Base-by-base conservation (phyloP, 1,284 basidiomycete species). In the Trametes hirsuta region DNA sequence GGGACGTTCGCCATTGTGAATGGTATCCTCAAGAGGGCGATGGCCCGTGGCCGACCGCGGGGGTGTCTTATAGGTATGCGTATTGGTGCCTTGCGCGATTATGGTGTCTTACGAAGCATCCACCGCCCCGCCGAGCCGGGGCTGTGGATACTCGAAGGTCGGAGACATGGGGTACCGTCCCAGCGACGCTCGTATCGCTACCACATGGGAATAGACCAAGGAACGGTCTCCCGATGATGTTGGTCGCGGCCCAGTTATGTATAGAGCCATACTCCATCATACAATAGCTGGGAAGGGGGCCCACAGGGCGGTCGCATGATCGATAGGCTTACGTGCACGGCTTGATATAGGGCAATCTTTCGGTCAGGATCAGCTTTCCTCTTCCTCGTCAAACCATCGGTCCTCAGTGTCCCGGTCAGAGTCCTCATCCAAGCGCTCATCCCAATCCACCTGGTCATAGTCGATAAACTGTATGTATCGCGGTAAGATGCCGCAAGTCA, bases 361-460 rank as follows among this genome's bases (percentile, higher is more conserved):
- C 15, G 4, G 50, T n/a, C 15, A 5, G 50, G 42, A 25, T 64
- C 65, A 52, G 40, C 53, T 53, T 68, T 84, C 84, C 46, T 87
- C 86, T 61, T 88, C 86, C 14, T 87, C 84, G 55, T 90, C 85
- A 73, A 92, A 93, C 87, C 91, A 93, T 35, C 79, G 75, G 45
- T 91, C 90, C 71, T 93, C 84, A 9, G 79, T 79, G 45, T 87
- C 85, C 66, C 82, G 74, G 56, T 88, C 86, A 59, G 82, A 77
- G 21, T 85, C 83, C 18, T 65, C 72, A 66, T 90, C 90, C 76
- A 88, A 82, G 51, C 76, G 76, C 55, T 93, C 91, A 68, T 86
- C 83, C 88, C 90, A 93, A 69, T 93, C 91, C 1, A 89, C 82
- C 52, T 72, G 71, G 61, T 90, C 87, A 62, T 93, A 93, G 64